Evolutionary conservation across 176 grass and related monocot genomes (phyloP).

Genomic region (Stipa capillata): DNA sequence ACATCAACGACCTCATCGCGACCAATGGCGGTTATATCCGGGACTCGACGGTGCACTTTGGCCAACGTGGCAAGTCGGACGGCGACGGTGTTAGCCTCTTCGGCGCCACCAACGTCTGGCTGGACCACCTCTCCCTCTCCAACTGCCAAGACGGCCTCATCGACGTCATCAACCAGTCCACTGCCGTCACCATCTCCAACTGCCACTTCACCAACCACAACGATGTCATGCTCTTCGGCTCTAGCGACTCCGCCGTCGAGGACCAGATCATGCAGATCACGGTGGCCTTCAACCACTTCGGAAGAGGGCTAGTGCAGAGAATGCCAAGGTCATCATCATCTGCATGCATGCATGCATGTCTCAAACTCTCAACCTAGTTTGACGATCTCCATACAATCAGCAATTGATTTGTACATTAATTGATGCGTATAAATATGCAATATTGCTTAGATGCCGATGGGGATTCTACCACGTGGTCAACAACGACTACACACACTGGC

Average conservation of each 20-base stretch:
- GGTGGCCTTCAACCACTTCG: conserved; percentile 85
- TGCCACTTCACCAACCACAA: conserved; percentile 79
- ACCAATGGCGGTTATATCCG: conserved; percentile 45
- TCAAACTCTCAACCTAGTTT: not conserved
- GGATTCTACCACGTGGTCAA: conserved; percentile 91
- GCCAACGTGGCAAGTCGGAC: conserved; percentile 52
- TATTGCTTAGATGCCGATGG: conserved; percentile 52
- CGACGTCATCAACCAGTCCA: conserved; percentile 57
- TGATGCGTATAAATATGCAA: not conserved
- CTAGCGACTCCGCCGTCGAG: conserved; percentile 28
- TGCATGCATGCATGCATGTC: too few species aligned
- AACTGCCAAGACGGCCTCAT: conserved; percentile 83
- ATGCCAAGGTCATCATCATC: conserved; percentile 53
- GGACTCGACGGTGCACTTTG: conserved; percentile 53
- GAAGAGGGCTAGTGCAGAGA: conserved; percentile 69
- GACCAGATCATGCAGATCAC: conserved; percentile 83
- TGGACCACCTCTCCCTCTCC: conserved; percentile 77
- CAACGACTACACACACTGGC: conserved; percentile 93
- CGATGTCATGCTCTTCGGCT: conserved; percentile 80
- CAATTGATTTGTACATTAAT: not conserved
- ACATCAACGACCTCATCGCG: conserved; percentile 51
- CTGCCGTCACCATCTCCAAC: conserved; percentile 81
- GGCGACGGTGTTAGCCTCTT: conserved; percentile 70
- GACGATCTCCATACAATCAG: not conserved
- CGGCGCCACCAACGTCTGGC: conserved; percentile 67